These are phyloP conservation scores for Epichloe baconii DNA, from an alignment of 2,329 filamentous ascomycete species.

Conservation along the genomic window DNA sequence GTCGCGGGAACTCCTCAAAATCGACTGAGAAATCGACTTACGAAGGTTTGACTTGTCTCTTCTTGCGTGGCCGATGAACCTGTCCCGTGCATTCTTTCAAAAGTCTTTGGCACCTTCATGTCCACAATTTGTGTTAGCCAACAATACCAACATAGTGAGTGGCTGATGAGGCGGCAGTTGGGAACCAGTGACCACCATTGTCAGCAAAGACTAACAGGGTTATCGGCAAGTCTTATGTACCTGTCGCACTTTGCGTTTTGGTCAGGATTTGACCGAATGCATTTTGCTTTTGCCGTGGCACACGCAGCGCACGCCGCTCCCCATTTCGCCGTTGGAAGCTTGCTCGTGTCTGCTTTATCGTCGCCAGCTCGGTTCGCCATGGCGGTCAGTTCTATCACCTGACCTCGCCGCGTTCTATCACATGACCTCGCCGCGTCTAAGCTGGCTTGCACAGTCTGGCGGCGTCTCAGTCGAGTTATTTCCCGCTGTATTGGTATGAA, in stretches of 20 bases:
- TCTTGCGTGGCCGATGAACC: constrained; percentile 36
- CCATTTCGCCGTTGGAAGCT: constrained; percentile 30
- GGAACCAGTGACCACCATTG: neutral
- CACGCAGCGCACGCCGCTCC: constrained; percentile 36
- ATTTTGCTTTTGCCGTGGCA: constrained; percentile 37
- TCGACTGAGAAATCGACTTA: constrained; percentile 20
- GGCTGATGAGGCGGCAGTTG: neutral
- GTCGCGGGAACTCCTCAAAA: neutral
- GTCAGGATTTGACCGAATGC: constrained; percentile 27
- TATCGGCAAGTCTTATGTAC: constrained; percentile 18
- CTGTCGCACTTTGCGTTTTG: constrained; percentile 31
- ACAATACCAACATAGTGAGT: neutral
- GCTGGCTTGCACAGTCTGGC: neutral
- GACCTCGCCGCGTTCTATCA: neutral
- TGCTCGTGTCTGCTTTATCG: constrained; percentile 12
- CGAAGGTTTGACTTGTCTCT: constrained; percentile 37
- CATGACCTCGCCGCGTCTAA: constrained; percentile 2
- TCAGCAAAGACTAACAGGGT: neutral
- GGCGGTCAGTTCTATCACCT: constrained; percentile 4
- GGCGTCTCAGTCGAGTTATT: neutral
- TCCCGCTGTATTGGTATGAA: constrained; percentile 5
- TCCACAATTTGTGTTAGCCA: neutral
- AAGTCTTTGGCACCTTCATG: constrained; percentile 31
- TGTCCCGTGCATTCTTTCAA: constrained; percentile 34
- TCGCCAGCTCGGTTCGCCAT: constrained; percentile 2